Conservation (phyloP, 2,329 filamentous ascomycete genomes). For the Cercospora canescens region DNA sequence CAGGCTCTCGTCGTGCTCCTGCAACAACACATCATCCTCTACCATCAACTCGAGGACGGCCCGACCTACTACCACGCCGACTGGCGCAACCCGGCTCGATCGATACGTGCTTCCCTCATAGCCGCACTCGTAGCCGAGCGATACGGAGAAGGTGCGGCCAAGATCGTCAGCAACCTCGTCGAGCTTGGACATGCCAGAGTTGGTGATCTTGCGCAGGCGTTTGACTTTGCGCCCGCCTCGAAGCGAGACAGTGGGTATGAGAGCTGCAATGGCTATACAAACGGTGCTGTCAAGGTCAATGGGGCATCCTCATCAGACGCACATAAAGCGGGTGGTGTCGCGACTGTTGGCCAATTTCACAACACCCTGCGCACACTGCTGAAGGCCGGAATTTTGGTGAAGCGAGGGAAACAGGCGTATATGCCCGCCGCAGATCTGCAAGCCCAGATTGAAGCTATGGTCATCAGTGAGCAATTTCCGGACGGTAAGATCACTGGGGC, state of each 20-base stretch:
- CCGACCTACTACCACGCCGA: conserved; percentile 81
- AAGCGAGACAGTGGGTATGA: conserved; percentile 35
- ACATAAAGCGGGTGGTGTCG: conserved; percentile 28
- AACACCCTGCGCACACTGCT: conserved; percentile 53
- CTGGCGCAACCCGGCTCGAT: conserved; percentile 73
- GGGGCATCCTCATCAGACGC: conserved; percentile 18
- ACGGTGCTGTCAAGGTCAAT: conserved; percentile 20
- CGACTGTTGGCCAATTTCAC: conserved; percentile 43
- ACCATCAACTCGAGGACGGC: conserved; percentile 56
- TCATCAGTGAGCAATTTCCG: conserved; percentile 56
- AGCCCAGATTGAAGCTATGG: conserved; percentile 63
- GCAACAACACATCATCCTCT: conserved; percentile 67
- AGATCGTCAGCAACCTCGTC: conserved; percentile 73
- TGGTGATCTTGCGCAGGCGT: conserved; percentile 67
- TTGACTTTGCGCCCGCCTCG: conserved; percentile 41
- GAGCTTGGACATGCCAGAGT: conserved; percentile 76
- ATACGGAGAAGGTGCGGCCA: conserved; percentile 72
- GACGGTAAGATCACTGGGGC: conserved; percentile 57
- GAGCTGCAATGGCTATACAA: conserved; percentile 25
- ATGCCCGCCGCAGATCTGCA: conserved; percentile 58
- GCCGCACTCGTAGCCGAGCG: conserved; percentile 71
- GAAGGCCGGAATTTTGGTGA: conserved; percentile 66
- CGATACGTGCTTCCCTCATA: conserved; percentile 80
- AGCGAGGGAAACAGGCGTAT: conserved; percentile 53
- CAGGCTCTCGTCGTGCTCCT: conserved; percentile 81